These are phyloP conservation scores for Saccharomycopsis sp. DNA, from an alignment of 805 yeast species.

Conservation along the genomic window DNA sequence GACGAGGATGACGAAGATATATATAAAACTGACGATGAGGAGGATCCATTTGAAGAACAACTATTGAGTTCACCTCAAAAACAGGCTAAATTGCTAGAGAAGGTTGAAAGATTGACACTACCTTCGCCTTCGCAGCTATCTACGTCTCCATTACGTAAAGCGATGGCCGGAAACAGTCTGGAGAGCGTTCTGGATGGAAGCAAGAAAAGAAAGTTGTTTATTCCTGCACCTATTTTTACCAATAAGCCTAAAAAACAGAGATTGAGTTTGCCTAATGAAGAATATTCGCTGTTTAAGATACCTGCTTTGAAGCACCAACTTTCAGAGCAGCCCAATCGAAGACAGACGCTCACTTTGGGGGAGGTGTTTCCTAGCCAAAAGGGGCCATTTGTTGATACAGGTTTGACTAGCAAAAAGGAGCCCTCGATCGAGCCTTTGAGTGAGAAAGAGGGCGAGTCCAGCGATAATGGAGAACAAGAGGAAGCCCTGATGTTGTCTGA, in stretches of 20 bases:
- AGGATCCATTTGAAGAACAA: too few relatives aligned
- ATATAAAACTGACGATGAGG: not conserved
- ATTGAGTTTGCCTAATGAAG: not conserved
- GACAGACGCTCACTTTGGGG: not conserved
- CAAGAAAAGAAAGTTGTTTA: not conserved
- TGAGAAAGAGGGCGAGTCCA: not conserved
- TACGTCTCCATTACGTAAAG: slow-evolving; percentile 19
- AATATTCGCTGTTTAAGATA: not conserved
- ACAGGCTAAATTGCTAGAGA: slow-evolving; percentile 1
- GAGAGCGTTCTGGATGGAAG: not conserved
- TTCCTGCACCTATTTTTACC: not conserved
- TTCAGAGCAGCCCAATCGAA: not conserved
- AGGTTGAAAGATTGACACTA: slow-evolving; percentile 3
- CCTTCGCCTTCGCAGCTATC: slow-evolving; percentile 12
- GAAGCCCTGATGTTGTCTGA: slow-evolving; percentile 19
- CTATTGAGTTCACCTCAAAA: not conserved
- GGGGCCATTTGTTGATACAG: not conserved
- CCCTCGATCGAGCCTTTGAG: too few relatives aligned
- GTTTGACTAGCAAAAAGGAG: too few relatives aligned
- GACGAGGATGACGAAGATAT: not conserved
- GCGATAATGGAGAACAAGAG: not conserved
- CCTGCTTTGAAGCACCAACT: not conserved
- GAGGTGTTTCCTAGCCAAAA: not conserved
- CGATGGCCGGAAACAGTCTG: slow-evolving; percentile 1
- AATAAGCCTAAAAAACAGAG: not conserved